Base-by-base conservation (phyloP, 306 rosid genomes). In the Prunus campanulata region DNA sequence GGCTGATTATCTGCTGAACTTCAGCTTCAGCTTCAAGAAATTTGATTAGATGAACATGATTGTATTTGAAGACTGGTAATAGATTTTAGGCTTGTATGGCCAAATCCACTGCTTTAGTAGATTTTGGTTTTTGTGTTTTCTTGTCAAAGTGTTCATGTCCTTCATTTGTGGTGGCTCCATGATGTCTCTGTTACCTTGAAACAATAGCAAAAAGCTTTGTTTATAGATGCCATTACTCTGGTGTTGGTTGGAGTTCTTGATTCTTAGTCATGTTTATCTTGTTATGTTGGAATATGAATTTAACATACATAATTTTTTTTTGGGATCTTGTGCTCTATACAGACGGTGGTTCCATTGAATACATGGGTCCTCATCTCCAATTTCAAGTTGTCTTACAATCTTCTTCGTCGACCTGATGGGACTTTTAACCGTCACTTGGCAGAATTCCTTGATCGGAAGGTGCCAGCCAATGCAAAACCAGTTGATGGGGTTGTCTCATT, bases 291-390 rank as follows among this genome's bases (percentile, higher is more conserved):
- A 59, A 32, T 25, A 24, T 64, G 72, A 25, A n/a, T 6, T 35
- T 8, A 55, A 18, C 24, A 3, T 22, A 2, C 47, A 0, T 64
- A 35, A 20, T 13, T 22, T 5, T 20, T 49, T 35, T 56, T 0
- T 68, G 60, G 35, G 13, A 6, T 61, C 62, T 75, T 71, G 71
- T 77, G 42, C 70, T 67, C 32, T 83, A 78, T 56, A 48, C 74
- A 95, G 99, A 89, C 66, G 91, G 99, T 92, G 87, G 99, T 95
- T 70, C 99, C 99, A 8, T 78, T 92, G 75, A 95, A 95, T 77
- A 95, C 96, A 85, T 95, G 99, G 99, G 99, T 95, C 76, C 87
- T 95, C 69, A 95, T 95, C 84, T 95, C 99, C 55, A 91, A 92
- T 81, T 95, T 95, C 82, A 95, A 95, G 92, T 66, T 95, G 80